These are phyloP conservation scores for Dillenia suffruticosa DNA, from an alignment of 164 flowering plant genomes.

Conservation along the genomic window DNA sequence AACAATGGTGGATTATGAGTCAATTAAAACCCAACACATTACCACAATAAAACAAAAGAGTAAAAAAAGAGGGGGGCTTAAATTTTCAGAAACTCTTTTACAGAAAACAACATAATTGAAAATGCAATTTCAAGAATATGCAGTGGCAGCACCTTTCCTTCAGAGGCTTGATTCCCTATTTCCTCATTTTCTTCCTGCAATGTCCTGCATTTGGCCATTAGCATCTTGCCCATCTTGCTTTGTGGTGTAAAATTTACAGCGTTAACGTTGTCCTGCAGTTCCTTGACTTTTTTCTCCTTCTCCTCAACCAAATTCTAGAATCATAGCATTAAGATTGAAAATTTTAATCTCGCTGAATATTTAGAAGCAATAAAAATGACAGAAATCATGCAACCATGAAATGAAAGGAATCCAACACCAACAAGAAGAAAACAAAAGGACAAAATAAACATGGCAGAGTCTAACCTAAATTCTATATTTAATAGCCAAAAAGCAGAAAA, in stretches of 20 bases:
- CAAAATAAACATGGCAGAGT: no score
- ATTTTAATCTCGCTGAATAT: no score
- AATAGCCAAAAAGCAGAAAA: no score
- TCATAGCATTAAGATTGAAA: conserved; percentile 6
- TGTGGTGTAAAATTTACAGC: conserved; percentile 87
- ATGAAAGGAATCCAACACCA: no score
- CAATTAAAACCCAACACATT: no score
- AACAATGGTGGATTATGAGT: no score
- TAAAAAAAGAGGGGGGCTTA: no score
- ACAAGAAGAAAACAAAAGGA: no score
- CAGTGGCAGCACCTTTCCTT: conserved; percentile 72
- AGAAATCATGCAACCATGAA: no score
- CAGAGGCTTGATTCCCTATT: conserved; percentile 86
- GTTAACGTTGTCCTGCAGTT: conserved; percentile 82
- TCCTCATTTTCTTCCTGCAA: conserved; percentile 98
- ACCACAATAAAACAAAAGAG: no score
- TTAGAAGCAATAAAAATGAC: no score
- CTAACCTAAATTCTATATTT: no score
- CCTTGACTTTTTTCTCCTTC: conserved; percentile 92
- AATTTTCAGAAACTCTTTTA: neutral
- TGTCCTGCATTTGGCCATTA: conserved; percentile 94
- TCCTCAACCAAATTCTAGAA: conserved; percentile 91
- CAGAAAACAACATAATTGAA: neutral
- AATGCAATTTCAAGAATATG: neutral
- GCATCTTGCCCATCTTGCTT: conserved; percentile 96